phyloP scores from a whole-genome alignment of 1,284 basidiomycete genomes.

The Ceraceosorus guamensis region DNA sequence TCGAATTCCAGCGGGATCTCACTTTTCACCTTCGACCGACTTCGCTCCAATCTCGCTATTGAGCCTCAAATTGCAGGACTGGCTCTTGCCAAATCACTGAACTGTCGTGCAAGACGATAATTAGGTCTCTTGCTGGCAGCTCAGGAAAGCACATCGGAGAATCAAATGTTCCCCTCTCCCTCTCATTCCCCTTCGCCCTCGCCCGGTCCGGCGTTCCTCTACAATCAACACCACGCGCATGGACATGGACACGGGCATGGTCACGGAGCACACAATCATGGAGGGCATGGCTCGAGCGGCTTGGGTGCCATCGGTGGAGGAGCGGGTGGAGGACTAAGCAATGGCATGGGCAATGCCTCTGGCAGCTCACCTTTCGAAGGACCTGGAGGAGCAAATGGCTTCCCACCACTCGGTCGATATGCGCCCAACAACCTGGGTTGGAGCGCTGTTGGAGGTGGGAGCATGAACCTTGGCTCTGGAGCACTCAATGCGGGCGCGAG shows the following conservation, averaged over 20 bases:
- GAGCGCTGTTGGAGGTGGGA: slow-evolving; percentile 1
- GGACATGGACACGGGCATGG: slow-evolving; percentile 22
- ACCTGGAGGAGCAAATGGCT: slow-evolving; percentile 16
- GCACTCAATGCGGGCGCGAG: no score
- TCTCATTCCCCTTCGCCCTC: slow-evolving; percentile 39
- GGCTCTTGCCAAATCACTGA: no score
- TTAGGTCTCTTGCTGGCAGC: no score
- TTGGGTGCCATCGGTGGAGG: neutral
- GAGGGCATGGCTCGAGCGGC: slow-evolving; percentile 7
- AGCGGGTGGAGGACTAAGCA: slow-evolving; percentile 11
- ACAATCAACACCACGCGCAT: slow-evolving; percentile 34
- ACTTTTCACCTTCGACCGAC: no score
- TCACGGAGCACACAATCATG: slow-evolving; percentile 17
- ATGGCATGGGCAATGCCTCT: slow-evolving; percentile 11
- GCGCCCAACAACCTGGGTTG: slow-evolving; percentile 13
- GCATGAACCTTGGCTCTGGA: slow-evolving; percentile 12
- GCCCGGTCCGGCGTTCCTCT: slow-evolving; percentile 36
- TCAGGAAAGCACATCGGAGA: neutral
- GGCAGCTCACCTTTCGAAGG: slow-evolving; percentile 3
- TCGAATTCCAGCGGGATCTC: no score
- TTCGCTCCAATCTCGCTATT: no score
- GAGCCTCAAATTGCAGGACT: no score
- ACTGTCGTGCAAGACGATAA: no score
- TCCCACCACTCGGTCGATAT: slow-evolving; percentile 24
- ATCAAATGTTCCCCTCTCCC: slow-evolving; percentile 35